A percentile compares a stretch with the other conserved stretches of the same genome.
Conservation (phyloP, 345 rosid genomes). For the Heritiera fomes region DNA sequence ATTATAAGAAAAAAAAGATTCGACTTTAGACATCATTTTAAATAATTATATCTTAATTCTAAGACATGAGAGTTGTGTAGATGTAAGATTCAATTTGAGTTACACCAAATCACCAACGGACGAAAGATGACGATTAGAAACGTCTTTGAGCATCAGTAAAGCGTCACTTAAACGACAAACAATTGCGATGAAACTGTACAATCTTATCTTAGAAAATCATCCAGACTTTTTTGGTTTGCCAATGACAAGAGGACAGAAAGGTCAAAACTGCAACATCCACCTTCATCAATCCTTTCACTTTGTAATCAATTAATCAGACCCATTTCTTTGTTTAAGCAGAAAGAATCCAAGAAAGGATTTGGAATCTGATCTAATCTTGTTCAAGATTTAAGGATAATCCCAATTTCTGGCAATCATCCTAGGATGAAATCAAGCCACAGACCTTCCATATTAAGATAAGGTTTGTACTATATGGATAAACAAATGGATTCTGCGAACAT, state of each 20-base stretch:
- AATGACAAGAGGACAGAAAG: neutral
- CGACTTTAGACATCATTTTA: too few relatives aligned
- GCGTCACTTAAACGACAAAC: slow-evolving; percentile 4
- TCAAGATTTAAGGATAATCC: slow-evolving; percentile 1
- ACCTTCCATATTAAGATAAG: neutral
- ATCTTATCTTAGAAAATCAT: slow-evolving; percentile 12
- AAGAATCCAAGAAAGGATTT: neutral
- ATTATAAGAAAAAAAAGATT: too few relatives aligned
- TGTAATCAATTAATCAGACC: slow-evolving; percentile 3
- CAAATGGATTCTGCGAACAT: too few relatives aligned
- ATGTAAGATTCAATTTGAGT: too few relatives aligned
- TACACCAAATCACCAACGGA: too few relatives aligned
- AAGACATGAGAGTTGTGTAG: too few relatives aligned
- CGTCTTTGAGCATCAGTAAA: neutral
- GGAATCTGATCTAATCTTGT: neutral
- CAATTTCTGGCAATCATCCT: neutral
- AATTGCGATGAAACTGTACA: neutral
- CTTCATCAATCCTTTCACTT: slow-evolving; percentile 7
- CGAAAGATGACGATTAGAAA: neutral
- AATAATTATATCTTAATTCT: too few relatives aligned
- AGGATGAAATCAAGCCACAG: neutral
- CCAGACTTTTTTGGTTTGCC: neutral
- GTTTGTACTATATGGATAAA: neutral
- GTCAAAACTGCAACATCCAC: neutral
- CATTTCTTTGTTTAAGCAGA: neutral